Evolutionary conservation across 2,329 filamentous ascomycete genomes (phyloP), one percentile per base, ranked within the genome.

Genomic region (Venturia nashicola): DNA sequence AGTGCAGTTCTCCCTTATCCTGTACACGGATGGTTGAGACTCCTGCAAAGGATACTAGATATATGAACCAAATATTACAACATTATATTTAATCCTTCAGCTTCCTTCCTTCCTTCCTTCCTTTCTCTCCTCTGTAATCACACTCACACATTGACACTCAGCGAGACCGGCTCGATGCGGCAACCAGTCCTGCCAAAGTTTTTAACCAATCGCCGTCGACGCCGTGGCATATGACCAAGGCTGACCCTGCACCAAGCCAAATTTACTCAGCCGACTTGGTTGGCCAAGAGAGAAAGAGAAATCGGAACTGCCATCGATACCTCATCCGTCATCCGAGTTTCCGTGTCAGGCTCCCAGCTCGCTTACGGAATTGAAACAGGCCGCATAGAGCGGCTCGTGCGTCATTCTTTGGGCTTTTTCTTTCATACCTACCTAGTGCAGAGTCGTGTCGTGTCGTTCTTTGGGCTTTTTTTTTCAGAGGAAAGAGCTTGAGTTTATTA

Each of bases 1-100:
- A 60, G 59, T 27, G 59, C 59, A 60, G 59, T 60, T 60, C 59
- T 44, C 59, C 59, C 59, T 43, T 39, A 5, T 60, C 57, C 16
- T 32, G 20, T 23, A 16, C 2, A 60, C 9, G 59, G 36, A 60
- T 60, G 59, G 59, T 60, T 60, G 59, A 60, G 59, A 60, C 59
- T 60, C 36, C 59, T 60, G 51, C 51, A 36, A 36, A 57, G 20
- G 4, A 57, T 36, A 36, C 27, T 57, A 57, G 27, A 34, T 57
- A 27, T 18, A 36, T 57, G 1, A 57, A 57, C 36, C 5, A 36
- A 57, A 57, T 32, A 57, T n/a, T 57, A 36, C 51, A 12, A 36
- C 23, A 57, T 36, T 16, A 23, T 11, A 51, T 9, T 12, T 9
- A 51, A 14, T 27, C 27, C 0, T 16, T 27, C 32, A n/a, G 14